phyloP scores from a whole-genome alignment of 1,284 basidiomycete genomes.

The Boletus semigastroideus region DNA sequence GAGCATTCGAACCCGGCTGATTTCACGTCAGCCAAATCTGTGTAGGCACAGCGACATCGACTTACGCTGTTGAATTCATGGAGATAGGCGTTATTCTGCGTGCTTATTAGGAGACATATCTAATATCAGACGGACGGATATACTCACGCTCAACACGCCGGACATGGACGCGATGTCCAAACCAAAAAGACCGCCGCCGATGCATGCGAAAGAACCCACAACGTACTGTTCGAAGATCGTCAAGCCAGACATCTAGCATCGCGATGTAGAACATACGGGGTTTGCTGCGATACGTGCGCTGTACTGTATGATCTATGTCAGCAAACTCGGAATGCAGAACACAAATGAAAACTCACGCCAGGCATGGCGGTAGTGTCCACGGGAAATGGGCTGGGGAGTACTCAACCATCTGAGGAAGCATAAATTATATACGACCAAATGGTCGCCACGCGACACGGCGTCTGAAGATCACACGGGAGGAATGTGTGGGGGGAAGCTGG shows the following conservation, averaged over 20 bases:
- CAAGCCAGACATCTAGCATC: conserved; percentile 2
- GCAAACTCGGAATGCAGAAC: background rate
- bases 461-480: conserved; percentile 7
- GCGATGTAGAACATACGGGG: conserved; percentile 38
- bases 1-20: conserved; percentile 52
- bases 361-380: conserved; percentile 19
- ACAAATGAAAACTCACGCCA: conserved; percentile 17
- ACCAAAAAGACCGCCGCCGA: conserved; percentile 76
- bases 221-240: conserved; percentile 45
- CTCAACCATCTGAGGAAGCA: background rate
- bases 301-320: conserved; percentile 36
- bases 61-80: conserved; percentile 48
- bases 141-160: conserved; percentile 64
- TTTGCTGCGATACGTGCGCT: conserved; percentile 50
- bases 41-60: background rate
- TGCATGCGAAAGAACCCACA: conserved; percentile 77
- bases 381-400: background rate
- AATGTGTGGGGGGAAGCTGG: background rate
- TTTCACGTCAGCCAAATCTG: conserved; percentile 1
- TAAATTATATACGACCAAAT: conserved; percentile 14
- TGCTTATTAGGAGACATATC: background rate
- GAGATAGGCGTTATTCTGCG: conserved; percentile 58
- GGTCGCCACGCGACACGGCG: background rate
- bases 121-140: background rate
- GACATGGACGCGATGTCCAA: conserved; percentile 82